phyloP scores from a whole-genome alignment of 163 green algal genomes.

The Dunaliella salina region DNA sequence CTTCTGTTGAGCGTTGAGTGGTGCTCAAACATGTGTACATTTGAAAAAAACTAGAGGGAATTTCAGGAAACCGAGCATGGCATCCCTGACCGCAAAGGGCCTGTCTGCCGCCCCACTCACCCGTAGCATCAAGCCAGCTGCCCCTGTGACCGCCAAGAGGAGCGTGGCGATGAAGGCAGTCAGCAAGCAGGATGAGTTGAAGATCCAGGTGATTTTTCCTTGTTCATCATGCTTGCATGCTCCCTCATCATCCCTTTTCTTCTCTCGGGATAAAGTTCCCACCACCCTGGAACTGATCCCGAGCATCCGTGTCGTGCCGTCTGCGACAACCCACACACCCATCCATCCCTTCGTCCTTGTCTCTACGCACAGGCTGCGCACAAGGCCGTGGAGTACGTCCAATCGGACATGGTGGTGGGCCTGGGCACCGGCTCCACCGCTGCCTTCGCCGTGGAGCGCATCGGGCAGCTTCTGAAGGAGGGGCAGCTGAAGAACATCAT shows the following conservation, averaged over 20 bases:
- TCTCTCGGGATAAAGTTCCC: background rate
- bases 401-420: conserved; percentile 90
- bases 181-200: conserved; percentile 63
- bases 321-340: no score
- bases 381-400: conserved; percentile 94
- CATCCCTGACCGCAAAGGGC: conserved; percentile 2
- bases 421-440: conserved; percentile 97
- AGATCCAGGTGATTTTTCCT: conserved; percentile 20
- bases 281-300: background rate
- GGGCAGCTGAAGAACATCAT: conserved; percentile 95
- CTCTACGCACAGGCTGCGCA: conserved; percentile 90
- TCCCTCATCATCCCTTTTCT: background rate
- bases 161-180: background rate
- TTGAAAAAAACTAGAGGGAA: no score
- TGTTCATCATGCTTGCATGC: background rate
- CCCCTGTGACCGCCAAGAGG: background rate
- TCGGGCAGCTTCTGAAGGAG: conserved; percentile 89
- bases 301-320: no score
- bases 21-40: no score
- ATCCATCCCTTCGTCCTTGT: no score
- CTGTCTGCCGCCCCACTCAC: background rate
- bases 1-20: no score
- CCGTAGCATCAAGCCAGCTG: background rate
- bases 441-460: conserved; percentile 63
- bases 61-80: background rate